Evolutionary conservation across 2,329 filamentous ascomycete species (phyloP).

Genomic region (Hypoxylon sp.): DNA sequence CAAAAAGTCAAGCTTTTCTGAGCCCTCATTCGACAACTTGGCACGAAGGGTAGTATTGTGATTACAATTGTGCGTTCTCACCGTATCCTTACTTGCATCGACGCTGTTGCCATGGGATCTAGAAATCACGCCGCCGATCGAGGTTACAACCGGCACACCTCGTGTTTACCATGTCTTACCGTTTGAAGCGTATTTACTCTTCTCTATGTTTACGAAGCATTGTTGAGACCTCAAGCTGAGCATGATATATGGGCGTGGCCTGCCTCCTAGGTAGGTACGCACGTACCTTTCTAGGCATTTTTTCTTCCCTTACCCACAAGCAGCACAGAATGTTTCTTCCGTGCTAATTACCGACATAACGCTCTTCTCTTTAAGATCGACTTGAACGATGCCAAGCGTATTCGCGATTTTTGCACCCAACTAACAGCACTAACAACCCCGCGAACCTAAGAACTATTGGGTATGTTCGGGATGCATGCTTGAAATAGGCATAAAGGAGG

Average conservation of each 20-base stretch:
- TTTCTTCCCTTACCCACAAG: conserved; percentile 5
- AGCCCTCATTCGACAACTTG: conserved; percentile 35
- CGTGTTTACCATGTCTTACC: background rate
- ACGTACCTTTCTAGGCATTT: background rate
- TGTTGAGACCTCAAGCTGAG: conserved; percentile 1
- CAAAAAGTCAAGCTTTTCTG: conserved; percentile 37
- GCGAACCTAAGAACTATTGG: conserved; percentile 34
- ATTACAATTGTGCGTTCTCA: conserved; percentile 23
- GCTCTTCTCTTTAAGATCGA: conserved; percentile 12
- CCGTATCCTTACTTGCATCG: conserved; percentile 27
- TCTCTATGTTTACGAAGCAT: background rate
- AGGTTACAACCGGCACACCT: conserved; percentile 4
- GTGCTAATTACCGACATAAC: conserved; percentile 7
- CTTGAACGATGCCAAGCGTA: conserved; percentile 18
- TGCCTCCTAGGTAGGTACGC: background rate
- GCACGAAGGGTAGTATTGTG: conserved; percentile 20
- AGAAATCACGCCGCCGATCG: conserved; percentile 14
- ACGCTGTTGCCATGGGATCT: conserved; percentile 20
- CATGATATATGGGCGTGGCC: background rate
- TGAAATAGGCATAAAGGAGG: conserved; percentile 31
- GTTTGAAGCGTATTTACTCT: background rate
- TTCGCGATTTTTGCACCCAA: conserved; percentile 28
- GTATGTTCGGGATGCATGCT: conserved; percentile 26
- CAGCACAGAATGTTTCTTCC: conserved; percentile 5
- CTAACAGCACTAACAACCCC: conserved; percentile 21